phyloP scores from a whole-genome alignment of 2,329 filamentous ascomycete species.

The Aspergillus fijiensis region DNA sequence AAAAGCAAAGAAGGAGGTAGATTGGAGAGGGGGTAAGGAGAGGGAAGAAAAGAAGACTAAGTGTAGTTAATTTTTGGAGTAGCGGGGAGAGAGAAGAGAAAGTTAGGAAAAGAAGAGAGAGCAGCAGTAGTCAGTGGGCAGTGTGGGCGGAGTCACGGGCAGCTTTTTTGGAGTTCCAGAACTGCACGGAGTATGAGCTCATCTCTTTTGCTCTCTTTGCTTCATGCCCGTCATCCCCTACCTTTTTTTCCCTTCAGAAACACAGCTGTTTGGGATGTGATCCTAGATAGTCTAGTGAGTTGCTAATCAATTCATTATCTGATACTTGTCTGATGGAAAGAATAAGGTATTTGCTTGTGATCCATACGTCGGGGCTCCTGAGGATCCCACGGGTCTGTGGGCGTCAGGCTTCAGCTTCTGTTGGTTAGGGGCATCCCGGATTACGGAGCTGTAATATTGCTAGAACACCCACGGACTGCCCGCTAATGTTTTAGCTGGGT shows the following conservation, averaged over 20 bases:
- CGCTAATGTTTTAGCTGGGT: neutral
- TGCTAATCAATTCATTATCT: too few relatives aligned
- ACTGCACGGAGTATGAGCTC: conserved; percentile 14
- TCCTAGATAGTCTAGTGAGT: too few relatives aligned
- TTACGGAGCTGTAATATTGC: neutral
- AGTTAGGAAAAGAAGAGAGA: neutral
- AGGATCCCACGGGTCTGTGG: neutral
- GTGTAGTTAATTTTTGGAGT: neutral
- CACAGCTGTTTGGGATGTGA: too few relatives aligned
- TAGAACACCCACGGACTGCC: neutral
- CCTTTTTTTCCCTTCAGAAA: neutral
- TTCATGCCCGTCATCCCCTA: neutral
- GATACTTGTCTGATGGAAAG: neutral
- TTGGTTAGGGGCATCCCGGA: neutral
- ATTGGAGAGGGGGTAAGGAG: neutral
- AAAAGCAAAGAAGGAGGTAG: neutral
- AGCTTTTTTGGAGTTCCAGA: conserved; percentile 7
- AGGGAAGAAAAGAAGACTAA: neutral
- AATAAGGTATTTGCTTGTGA: neutral
- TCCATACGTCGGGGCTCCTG: neutral
- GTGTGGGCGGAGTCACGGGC: conserved; percentile 13
- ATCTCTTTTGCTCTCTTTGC: neutral
- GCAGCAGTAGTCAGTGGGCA: neutral
- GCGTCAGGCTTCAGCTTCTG: neutral
- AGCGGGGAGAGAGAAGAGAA: conserved; percentile 3